phyloP scores from a whole-genome alignment of 225 moss, liverwort and hornwort species.

The Pseudoscleropodium purum region DNA sequence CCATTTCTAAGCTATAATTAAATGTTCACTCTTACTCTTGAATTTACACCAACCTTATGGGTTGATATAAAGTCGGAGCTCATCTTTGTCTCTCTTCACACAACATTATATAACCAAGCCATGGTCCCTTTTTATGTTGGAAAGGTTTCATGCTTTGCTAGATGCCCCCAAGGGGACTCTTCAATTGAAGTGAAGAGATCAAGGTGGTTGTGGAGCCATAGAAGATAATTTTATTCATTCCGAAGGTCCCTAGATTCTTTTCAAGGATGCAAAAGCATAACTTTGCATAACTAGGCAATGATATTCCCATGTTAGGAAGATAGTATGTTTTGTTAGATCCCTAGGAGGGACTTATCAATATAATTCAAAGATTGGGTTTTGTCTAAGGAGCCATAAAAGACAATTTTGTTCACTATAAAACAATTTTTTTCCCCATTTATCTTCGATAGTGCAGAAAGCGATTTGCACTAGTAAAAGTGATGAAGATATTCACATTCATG shows the following conservation, averaged over 20 bases:
- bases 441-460: no score
- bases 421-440: no score
- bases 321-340: not conserved
- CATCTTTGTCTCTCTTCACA: not conserved
- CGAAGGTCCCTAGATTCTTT: no score
- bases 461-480: no score
- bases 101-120: not conserved
- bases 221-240: no score
- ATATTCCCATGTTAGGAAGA: accelerated
- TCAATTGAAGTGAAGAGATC: no score
- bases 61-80: not conserved
- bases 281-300: not conserved
- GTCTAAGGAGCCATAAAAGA: no score
- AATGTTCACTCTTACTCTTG: not conserved
- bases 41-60: not conserved
- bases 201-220: no score
- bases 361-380: no score
- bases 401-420: no score
- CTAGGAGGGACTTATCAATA: accelerated
- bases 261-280: not conserved
- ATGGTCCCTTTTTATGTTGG: no score
- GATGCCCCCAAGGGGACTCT: accelerated
- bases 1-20: not conserved
- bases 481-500: no score
- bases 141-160: not conserved